Base-by-base conservation (phyloP, 2,329 filamentous ascomycete genomes). In the Microdochium paspali region DNA sequence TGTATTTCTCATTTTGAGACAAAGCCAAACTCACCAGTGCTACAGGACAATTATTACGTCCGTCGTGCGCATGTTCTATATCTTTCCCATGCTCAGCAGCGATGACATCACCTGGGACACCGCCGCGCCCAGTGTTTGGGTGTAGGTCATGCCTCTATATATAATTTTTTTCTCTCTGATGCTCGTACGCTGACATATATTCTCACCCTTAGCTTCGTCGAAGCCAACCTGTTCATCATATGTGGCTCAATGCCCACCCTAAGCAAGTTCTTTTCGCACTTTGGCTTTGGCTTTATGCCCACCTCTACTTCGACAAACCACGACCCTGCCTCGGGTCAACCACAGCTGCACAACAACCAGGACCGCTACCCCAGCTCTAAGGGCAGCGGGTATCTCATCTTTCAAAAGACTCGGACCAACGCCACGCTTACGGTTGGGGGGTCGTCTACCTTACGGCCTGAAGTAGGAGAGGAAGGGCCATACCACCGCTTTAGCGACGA, bases 241-340 rank as follows among this genome's bases (percentile, higher is more conserved):
- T 58, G 64, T 44, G 59, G 58, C 44, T 63, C 58, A 39, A 61
- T 68, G 48, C 64, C 66, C 1, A 68, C 66, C 1, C 45, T 67
- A 9, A 62, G 63, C 23, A 62, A 59, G 31, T 67, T 67, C 53
- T 58, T 65, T 46, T 55, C 56, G 21, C 59, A 65, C 49, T 52
- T 65, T 13, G 56, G 60, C 20, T 64, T 63, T 1, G 53, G 45
- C 21, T 28, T 62, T 13, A n/a, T n/a, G n/a, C 53, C 63, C 24
- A 54, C 53, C 4, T 6, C 15, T 18, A 20, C 35, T 20, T 18
- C 18, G 12, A 21, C 35, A 9, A 20, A 20, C 4, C n/a, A 9
- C 12, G 35, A 40, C 35, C 35, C 15, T 10, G 35, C 12, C 35
- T 40, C 35, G 15, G 35, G 18, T 5, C 35, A 40, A 20, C 35